Percentiles rank a stretch among this genome's conserved stretches.
These are phyloP conservation scores for Linnemannia hyalina DNA, from an alignment of 192 early-diverging fungal species.

Conservation along the genomic window DNA sequence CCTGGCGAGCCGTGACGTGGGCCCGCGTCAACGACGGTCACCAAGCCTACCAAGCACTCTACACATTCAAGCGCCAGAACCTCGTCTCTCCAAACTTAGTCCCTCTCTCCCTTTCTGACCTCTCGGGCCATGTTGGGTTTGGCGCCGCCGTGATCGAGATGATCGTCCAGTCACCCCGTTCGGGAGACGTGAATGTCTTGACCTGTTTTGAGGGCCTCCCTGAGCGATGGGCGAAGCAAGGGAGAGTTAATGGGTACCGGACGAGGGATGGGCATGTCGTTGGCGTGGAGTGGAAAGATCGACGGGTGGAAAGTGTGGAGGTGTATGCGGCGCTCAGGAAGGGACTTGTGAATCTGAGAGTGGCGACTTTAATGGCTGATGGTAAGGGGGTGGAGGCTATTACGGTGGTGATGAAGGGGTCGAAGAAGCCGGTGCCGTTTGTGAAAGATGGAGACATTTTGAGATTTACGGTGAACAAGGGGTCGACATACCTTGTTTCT, in stretches of 20 bases:
- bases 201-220: not conserved
- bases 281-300: slow-evolving; percentile 3
- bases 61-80: not conserved
- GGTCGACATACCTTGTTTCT: slow-evolving; percentile 1
- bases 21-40: slow-evolving; percentile 5
- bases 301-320: not conserved
- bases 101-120: not conserved
- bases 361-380: not conserved
- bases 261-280: slow-evolving; percentile 15
- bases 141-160: slow-evolving; percentile 17
- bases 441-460: not conserved
- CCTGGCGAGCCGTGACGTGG: slow-evolving; percentile 16
- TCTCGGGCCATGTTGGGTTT: slow-evolving; percentile 1
- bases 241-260: not conserved
- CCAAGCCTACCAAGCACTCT: not conserved
- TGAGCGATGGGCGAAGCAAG: not conserved
- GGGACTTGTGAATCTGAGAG: not conserved
- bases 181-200: not conserved
- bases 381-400: not conserved
- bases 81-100: not conserved
- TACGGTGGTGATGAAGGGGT: slow-evolving; percentile 4
- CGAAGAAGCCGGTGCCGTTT: slow-evolving; percentile 5
- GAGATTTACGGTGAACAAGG: not conserved
- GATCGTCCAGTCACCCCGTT: slow-evolving; percentile 1
- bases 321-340: not conserved